phyloP scores from a whole-genome alignment of 75 land plant genomes.

The Picea sitchensis region DNA sequence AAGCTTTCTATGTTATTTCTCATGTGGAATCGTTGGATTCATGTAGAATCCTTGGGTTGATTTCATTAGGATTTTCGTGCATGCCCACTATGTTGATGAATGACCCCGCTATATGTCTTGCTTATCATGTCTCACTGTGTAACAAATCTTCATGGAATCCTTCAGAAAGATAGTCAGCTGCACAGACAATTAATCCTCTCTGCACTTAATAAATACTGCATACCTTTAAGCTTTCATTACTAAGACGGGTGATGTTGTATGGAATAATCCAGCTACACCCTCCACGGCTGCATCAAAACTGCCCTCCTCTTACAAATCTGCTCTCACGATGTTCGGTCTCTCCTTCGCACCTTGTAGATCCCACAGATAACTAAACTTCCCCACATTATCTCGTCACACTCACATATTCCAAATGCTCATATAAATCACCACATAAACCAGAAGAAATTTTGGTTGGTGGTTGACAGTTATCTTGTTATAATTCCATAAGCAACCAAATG shows the following conservation, averaged over 20 bases:
- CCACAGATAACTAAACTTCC: slow-evolving; percentile 64
- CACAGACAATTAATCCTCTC: not conserved
- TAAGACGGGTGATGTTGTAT: slow-evolving; percentile 81
- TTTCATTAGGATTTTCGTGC: too few relatives aligned
- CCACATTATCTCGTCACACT: slow-evolving; percentile 41
- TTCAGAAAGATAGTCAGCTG: too few relatives aligned
- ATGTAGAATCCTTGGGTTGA: too few relatives aligned
- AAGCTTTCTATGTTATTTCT: too few relatives aligned
- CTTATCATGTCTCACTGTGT: too few relatives aligned
- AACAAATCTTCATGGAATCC: too few relatives aligned
- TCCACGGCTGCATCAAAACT: slow-evolving; percentile 77
- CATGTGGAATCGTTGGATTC: too few relatives aligned
- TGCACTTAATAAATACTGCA: not conserved
- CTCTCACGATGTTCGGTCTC: slow-evolving; percentile 63
- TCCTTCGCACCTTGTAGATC: slow-evolving; percentile 70
- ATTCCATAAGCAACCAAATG: not conserved
- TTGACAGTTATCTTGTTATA: not conserved
- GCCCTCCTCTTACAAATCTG: slow-evolving; percentile 71
- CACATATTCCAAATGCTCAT: not conserved
- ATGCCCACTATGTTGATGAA: too few relatives aligned
- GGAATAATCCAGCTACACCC: slow-evolving; percentile 86
- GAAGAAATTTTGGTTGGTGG: not conserved
- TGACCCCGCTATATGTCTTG: too few relatives aligned
- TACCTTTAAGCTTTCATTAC: slow-evolving; percentile 50
- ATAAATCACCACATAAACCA: not conserved